Evolutionary conservation across 495 filamentous ascomycete genomes (phyloP).

Genomic region (Entonaema liquescens): DNA sequence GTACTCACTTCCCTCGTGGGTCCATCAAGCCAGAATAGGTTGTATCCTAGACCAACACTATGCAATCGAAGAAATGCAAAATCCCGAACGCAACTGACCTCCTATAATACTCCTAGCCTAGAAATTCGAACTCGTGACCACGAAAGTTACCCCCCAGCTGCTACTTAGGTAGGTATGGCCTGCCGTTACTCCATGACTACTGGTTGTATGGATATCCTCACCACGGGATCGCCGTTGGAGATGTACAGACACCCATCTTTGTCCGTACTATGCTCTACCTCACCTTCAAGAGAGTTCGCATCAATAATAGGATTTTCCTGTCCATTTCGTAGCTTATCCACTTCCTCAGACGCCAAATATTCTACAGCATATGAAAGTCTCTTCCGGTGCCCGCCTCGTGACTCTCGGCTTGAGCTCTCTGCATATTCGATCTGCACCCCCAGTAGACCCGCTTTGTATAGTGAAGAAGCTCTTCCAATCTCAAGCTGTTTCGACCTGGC

Average conservation of each 20-base stretch:
- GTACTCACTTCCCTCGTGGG: no score
- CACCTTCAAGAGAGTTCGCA: not conserved
- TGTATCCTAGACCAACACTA: no score
- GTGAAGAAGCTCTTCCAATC: conserved; percentile 26
- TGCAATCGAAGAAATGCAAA: no score
- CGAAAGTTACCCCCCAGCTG: not conserved
- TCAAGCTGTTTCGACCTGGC: conserved; percentile 6
- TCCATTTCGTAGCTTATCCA: not conserved
- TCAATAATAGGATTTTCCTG: conserved; percentile 1
- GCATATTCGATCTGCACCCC: conserved; percentile 45
- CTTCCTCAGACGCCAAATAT: conserved; percentile 10
- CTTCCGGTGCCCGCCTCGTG: not conserved
- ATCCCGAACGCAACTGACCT: no score
- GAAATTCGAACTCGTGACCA: not conserved
- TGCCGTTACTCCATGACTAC: not conserved
- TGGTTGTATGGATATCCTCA: conserved; percentile 4
- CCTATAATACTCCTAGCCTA: no score
- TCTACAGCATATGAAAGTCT: conserved; percentile 14
- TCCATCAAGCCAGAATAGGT: no score
- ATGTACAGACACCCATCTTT: conserved; percentile 23
- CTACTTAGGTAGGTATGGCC: not conserved
- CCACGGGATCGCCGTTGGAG: conserved; percentile 15
- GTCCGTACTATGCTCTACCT: conserved; percentile 15
- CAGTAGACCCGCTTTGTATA: conserved; percentile 31
- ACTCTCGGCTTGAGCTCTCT: not conserved